Base-by-base conservation (phyloP, 2,329 filamentous ascomycete species). In the Ophiosphaerella korrae region DNA sequence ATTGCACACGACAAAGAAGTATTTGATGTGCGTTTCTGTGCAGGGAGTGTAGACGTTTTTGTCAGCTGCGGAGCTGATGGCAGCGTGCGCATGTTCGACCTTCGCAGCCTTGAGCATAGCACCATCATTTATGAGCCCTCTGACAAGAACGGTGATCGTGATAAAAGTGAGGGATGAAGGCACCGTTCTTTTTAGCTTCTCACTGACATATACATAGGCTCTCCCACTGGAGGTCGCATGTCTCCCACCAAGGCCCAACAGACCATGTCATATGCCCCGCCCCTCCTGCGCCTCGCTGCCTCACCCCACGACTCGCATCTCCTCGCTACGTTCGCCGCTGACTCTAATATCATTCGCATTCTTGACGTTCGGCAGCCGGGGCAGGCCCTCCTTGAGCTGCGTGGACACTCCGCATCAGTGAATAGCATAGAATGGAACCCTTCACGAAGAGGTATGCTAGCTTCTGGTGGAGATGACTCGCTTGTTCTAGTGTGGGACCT, bases 1-100 rank as follows among this genome's bases (percentile, higher is more conserved):
- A 99, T 99, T 75, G 94, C 94, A 16, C 94, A 99, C 73, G 94
- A 99, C 77, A 97, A 97, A 75, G 94, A 99, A 75, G 94, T 99
- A 5, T 99, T 96, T 68, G 94, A 99, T 72, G 94, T 99, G 41
- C 87, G 94, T 16, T 99, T 99, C 77, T 99, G 94, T 76, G 94
- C 94, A 42, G 94, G 96, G 63, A 97, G 92, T 64, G 91, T 96
- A n/a, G 94, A 99, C 67, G 92, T 97, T 1, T 99, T 99, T 73
- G 94, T 97, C 29, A 96, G 91, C 73, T 99, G 94, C 73, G 94
- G 94, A 44, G 93, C 96, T 48, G 94, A 99, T 71, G 94, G 94
- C 34, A 97, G 93, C 73, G 94, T 99, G 23, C 86, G 94, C 64
- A 99, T 99, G 94, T 99, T 99, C 75, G 94, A 99, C 74, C 80